phyloP scores from a whole-genome alignment of 2,329 filamentous ascomycete genomes.

The Ascochyta koolunga region DNA sequence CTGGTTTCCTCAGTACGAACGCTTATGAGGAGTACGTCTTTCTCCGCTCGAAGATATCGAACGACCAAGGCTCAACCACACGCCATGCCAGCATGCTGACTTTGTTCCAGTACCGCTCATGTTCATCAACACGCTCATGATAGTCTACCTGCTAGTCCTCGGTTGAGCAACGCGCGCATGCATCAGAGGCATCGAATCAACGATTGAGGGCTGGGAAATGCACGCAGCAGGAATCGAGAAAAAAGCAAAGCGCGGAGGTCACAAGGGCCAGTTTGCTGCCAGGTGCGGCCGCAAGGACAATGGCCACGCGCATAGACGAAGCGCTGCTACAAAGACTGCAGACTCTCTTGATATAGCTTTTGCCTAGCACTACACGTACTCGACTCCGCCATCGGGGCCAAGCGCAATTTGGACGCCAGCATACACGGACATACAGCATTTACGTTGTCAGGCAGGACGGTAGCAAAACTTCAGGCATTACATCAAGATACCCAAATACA shows the following conservation, averaged over 20 bases:
- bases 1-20: constrained; percentile 89
- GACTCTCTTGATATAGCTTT: not conserved
- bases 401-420: not conserved
- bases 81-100: constrained; percentile 16
- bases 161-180: constrained; percentile 30
- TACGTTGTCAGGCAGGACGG: not conserved
- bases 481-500: not conserved
- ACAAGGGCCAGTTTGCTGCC: not conserved
- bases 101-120: constrained; percentile 45
- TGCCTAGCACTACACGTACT: not conserved
- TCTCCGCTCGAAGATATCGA: not conserved
- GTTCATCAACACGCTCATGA: constrained; percentile 48
- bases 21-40: constrained; percentile 82
- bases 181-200: not conserved
- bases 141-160: constrained; percentile 46
- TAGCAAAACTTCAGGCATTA: not conserved
- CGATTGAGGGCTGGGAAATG: not conserved
- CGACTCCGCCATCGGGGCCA: not conserved
- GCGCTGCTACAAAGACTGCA: not conserved
- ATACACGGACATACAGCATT: not conserved
- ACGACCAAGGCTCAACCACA: not conserved
- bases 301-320: not conserved
- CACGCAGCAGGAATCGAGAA: not conserved
- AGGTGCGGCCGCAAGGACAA: not conserved
- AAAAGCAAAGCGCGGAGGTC: not conserved